Base-by-base conservation (phyloP, 495 filamentous ascomycete species). In the Pseudoneurospora amorphoporcata region DNA sequence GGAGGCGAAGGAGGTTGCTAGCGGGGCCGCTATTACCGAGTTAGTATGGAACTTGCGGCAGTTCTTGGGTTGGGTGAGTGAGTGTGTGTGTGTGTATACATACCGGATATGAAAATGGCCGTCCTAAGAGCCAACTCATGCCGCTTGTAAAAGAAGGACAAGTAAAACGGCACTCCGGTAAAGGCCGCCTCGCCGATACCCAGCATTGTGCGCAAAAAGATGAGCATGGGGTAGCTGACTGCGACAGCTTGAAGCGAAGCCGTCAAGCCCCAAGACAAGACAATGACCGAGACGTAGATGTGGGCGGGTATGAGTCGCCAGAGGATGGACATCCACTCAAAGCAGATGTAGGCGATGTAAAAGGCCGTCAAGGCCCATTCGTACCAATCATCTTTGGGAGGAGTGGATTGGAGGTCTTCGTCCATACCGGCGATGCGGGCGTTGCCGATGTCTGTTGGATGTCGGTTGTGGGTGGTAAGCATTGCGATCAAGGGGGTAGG, bases 101-200 rank as follows among this genome's bases (percentile, higher is more conserved):
- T 82, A 81, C 80, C 80, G 5, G 91, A 89, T 3, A 97, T 83
- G 79, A 95, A 95, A n/a, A 95, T 81, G 70, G 92, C 94, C 12
- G 89, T 90, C 14, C 94, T 86, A 23, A 96, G 86, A 29, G 93
- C 94, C 8, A 97, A 82, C 79, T 95, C 93, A 84, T 91, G 84
- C 19, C 93, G 84, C 73, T 91, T 90, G 77, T 94, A 97, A 84
- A 97, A 97, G 79, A 94, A 95, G 0, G 90, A 92, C 0, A 97
- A 83, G 39, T 95, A 88, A 72, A 92, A 94, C 1, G 92, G 92
- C 40, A 94, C 86, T n/a, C 89, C 89, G 7, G 92, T 91, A 73
- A 92, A 96, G 1, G 88, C 92, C 6, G 89, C 89, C 81, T 95
- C 92, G 47, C 88, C 87, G 4, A 88, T 86, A n/a, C 92, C 92